Evolutionary conservation across 1,284 basidiomycete genomes (phyloP), one percentile per base, ranked within the genome.

Genomic region (Pholiota adiposa): DNA sequence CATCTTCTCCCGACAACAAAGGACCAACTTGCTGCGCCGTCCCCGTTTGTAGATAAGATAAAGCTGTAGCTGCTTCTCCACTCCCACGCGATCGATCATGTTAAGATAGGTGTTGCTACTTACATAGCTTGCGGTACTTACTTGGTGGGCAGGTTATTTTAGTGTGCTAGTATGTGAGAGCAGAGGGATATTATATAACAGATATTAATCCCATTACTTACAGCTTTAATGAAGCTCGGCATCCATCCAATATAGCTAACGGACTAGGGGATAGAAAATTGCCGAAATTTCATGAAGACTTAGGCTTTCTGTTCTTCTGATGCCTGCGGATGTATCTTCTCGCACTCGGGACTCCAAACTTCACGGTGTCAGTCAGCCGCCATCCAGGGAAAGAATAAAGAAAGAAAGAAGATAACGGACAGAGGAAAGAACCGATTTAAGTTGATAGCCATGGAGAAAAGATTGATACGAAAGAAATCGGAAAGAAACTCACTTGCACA

Each of bases 331-430:
- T 67, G 63, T 82, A 85, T 58, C 72, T 76, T 65, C 82, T 75
- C 23, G 73, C 75, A 54, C 70, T 75, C 3, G 84, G 84, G 31
- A 82, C 62, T 33, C 84, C 84, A 70, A 86, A 86, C 85, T 85
- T 57, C 33, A 64, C 58, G 56, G 44, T 41, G 50, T 54, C 56
- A 64, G 54, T 64, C 63, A 67, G 56, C 43, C 53, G 49, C 58
- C 59, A 65, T 62, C 52, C 59, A 65, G 59, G 53, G 61, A 57
- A 64, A 59, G 29, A 49, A 48, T 40, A 60, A 46, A 54, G 31
- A 29, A 55, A 53, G 61, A 62, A 66, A 51, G 19, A 38, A n/a
- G n/a, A n/a, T n/a, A n/a, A n/a, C n/a, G n/a, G n/a, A n/a, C n/a
- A n/a, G 56, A 57, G 21, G 18, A 19, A 60, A 62, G 31, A 54